Conservation (phyloP, 2,329 filamentous ascomycete species). For the Diplocarpon mali region DNA sequence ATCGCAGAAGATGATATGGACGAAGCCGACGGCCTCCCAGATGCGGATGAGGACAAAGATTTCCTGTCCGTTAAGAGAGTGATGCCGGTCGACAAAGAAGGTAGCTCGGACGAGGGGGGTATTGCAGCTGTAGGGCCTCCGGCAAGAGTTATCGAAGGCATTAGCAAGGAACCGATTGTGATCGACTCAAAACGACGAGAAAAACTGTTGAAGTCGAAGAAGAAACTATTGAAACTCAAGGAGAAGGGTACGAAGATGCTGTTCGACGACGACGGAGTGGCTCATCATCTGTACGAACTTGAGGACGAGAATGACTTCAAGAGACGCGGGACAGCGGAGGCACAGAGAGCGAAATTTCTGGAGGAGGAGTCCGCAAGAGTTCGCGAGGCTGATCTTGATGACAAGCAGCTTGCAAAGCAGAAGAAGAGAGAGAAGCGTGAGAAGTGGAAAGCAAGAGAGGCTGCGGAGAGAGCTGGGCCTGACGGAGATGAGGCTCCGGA, state of each 20-base stretch:
- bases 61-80: conserved; percentile 85
- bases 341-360: conserved; percentile 68
- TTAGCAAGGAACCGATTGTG: conserved; percentile 61
- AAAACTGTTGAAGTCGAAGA: conserved; percentile 91
- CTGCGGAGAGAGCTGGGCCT: conserved; percentile 36
- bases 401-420: conserved; percentile 71
- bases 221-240: conserved; percentile 84
- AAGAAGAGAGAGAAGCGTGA: conserved; percentile 68
- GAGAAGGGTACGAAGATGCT: conserved; percentile 75
- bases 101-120: conserved; percentile 32
- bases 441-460: conserved; percentile 58
- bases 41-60: conserved; percentile 61
- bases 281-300: conserved; percentile 80
- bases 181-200: conserved; percentile 93
- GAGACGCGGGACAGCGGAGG: conserved; percentile 61
- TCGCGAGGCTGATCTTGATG: conserved; percentile 62
- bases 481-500: conserved; percentile 21
- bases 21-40: conserved; percentile 30
- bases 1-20: conserved; percentile 49
- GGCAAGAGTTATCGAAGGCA: conserved; percentile 52
- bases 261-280: conserved; percentile 83
- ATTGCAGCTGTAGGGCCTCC: conserved; percentile 31
- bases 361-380: conserved; percentile 64
- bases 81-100: conserved; percentile 55
- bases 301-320: conserved; percentile 75